Base-by-base conservation (phyloP, 495 filamentous ascomycete genomes). In the Hypoxylon perforatum region DNA sequence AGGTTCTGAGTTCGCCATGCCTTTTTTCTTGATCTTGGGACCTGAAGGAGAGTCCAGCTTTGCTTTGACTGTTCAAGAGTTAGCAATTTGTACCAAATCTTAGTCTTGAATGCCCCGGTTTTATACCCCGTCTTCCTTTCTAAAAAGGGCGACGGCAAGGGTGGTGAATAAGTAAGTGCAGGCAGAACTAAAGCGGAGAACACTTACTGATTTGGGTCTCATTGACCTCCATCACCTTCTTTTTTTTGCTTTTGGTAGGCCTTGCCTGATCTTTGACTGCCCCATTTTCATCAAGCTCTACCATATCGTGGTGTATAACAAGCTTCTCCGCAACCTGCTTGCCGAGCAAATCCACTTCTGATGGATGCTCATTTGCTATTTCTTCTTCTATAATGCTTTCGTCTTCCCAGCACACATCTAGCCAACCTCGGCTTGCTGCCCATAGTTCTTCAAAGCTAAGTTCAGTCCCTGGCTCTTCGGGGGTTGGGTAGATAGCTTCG, bases 381-480 rank as follows among this genome's bases (percentile, higher is more conserved):
- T 70, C 56, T 23, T 73, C 69, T 11, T 67, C 63, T 11, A 60
- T 55, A 19, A 57, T n/a, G 56, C 55, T 65, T 21, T 84, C 82
- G 51, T 81, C 75, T 23, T 87, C 80, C 92, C 93, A 97, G 51
- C 89, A 79, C 51, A 83, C 86, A 52, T 86, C 77, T 49, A 92
- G 82, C 91, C 92, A 94, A 1, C 93, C 94, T 49, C 90, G 85
- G 54, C 84, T 85, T 5, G 86, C 86, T 9, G 94, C 96, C 73
- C 91, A 86, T 23, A 98, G 80, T 75, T 99, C 95, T 75, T 98
- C 96, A 65, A 97, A 94, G 73, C 92, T 92, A 50, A 89, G 81
- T 76, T 97, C 93, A 36, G 85, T 81, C 4, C 82, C 82, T 4
- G 86, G 81, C 68, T 92, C 87, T 21, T 86, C 81, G 48, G 85